Conservation (phyloP, 192 early-diverging fungal genomes). For the Linnemannia hyalina region DNA sequence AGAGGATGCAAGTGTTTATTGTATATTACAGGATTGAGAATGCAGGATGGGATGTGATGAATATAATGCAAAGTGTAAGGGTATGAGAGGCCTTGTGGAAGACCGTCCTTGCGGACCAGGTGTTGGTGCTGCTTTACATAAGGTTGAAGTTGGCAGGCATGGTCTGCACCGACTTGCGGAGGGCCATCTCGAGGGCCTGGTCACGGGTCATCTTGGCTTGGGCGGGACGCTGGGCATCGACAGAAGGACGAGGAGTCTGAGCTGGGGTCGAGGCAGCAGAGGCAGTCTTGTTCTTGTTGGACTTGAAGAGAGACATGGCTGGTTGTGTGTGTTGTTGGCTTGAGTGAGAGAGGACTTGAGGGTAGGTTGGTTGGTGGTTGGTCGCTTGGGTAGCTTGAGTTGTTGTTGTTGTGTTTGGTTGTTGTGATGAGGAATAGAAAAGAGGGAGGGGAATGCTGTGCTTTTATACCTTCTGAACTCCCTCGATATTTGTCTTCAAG, state of each 20-base stretch:
- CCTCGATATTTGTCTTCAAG: not conserved
- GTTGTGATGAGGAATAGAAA: not conserved
- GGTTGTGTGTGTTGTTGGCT: not conserved
- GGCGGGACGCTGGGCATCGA: slow-evolving; percentile 2
- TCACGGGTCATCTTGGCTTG: not conserved
- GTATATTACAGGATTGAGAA: too few species aligned
- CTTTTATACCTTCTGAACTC: not conserved
- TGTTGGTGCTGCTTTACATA: too few species aligned
- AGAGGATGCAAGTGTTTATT: too few species aligned
- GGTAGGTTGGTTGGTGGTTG: not conserved
- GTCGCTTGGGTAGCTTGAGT: not conserved
- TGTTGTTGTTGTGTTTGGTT: not conserved
- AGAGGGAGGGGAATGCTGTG: not conserved
- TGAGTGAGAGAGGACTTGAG: not conserved
- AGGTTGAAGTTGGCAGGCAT: too few species aligned
- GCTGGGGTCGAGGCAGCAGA: not conserved
- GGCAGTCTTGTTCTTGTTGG: slow-evolving; percentile 23
- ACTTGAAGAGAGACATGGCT: slow-evolving; percentile 18
- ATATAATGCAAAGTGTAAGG: too few species aligned
- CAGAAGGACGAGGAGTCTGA: slow-evolving; percentile 17
- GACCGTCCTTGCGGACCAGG: too few species aligned
- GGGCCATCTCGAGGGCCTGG: not conserved
- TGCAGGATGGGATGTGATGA: too few species aligned
- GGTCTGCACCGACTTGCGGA: too few species aligned
- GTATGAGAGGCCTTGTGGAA: too few species aligned